Base-by-base conservation (phyloP, 352 stramenopile species). In the Blastocystis sp. region DNA sequence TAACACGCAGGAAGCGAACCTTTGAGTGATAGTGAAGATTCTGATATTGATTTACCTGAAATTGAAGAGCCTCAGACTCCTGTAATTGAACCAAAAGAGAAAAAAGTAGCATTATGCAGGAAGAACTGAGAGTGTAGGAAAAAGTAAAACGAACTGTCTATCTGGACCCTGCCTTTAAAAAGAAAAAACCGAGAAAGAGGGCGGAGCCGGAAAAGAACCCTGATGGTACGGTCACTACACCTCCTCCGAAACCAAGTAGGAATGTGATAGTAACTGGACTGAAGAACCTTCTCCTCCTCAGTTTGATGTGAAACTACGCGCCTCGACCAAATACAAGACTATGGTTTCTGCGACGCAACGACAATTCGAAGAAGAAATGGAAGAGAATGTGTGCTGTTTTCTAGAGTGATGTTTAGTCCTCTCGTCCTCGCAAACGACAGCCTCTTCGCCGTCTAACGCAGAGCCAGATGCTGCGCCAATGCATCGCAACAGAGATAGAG, bases 61-160 rank as follows among this genome's bases (percentile, higher is more conserved):
- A 62, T 63, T 45, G n/a, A 89, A n/a, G 55, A 89, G 30, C 53
- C 68, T 43, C 41, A 79, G 64, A 18, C 66, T 11, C 43, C 59
- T 66, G 73, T 85, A 30, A 41, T 79, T 11, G 78, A 89, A 89
- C 78, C 37, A 16, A 39, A 20, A 59, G 78, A 89, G 66, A 89
- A 89, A 54, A 89, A 78, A 76, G 78, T 89, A 34, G 8, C 2
- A 55, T 43, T 2, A 26, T 16, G 5, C 7, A 9, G 9, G 5
- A 5, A 0, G 1, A 30, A 50, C 5, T 64, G 5, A 76, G 75
- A 3, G 18, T 5, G 20, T 89, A 89, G 78, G 78, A 79, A 89
- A 89, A 89, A 50, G 63, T 79, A 24, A 89, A 89, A 30, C 78
- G 78, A 76, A 89, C 55, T 16, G 78, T 89, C 13, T 89, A 89